Evolutionary conservation across 768 basidiomycete genomes (phyloP), one percentile per base, ranked within the genome.

Genomic region (Naganishia onofrii): DNA sequence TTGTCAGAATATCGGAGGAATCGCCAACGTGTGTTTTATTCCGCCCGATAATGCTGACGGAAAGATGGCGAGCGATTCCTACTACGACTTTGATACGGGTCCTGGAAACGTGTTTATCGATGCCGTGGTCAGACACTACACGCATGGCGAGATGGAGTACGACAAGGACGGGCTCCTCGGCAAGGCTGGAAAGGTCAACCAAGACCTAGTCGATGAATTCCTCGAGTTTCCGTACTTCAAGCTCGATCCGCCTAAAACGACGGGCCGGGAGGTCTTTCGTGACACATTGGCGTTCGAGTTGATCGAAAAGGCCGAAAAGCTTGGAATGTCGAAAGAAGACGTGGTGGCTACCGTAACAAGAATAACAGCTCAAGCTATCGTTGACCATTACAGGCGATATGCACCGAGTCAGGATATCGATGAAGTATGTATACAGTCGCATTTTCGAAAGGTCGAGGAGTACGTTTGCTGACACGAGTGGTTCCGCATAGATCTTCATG

Each of bases 101-200:
- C 75, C 75, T 10, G 75, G 75, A 29, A 76, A 74, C 46, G 74
- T 76, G 42, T 73, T 76, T 54, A 75, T 76, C 56, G 75, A 76
- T 56, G 74, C 74, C 31, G 72, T 68, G 6, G 71, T 76, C 1
- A 69, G 74, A 6, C 60, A 72, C 58, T 75, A 73, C 53, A 72
- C 72, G 23, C 38, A 74, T 58, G 72, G 71, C 26, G 44, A 64
- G 60, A 63, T 53, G 56, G 71, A 76, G 66, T 76, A 73, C 66
- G 74, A 76, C 71, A 52, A 56, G 60, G 71, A 76, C 66, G 75
- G 74, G 19, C 68, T 42, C 34, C 70, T 73, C 68, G 75, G 74
- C 23, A 71, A 70, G 36, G 66, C 69, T 3, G 74, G 75, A 28
- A 73, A 54, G 63, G 71, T 76, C 46, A 67, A 74, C 56, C 74